phyloP scores from a whole-genome alignment of 257 asterid genomes.

The Solanum tarijense region DNA sequence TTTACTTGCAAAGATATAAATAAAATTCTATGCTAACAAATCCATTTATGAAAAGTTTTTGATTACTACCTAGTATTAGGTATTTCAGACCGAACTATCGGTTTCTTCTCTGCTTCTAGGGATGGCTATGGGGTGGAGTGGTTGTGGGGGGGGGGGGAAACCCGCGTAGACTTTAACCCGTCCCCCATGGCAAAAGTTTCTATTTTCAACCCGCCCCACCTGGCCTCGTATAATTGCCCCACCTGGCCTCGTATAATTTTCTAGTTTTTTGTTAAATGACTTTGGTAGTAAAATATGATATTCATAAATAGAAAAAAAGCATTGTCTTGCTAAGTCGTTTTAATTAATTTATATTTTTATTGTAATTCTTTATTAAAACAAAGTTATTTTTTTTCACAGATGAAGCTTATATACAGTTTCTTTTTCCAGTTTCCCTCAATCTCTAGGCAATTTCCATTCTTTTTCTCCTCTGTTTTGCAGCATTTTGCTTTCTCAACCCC shows the following conservation, averaged over 20 bases:
- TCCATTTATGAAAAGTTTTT: no score
- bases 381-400: neutral
- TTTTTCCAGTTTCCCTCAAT: neutral
- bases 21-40: neutral
- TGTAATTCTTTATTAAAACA: neutral
- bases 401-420: neutral
- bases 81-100: neutral
- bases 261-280: no score
- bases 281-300: neutral
- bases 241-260: neutral
- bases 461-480: neutral
- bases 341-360: neutral
- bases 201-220: neutral
- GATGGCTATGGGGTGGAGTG: neutral
- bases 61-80: neutral
- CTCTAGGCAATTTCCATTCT: neutral
- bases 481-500: no score
- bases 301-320: neutral
- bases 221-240: neutral
- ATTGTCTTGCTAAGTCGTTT: neutral
- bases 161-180: neutral
- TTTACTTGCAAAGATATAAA: neutral
- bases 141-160: neutral
- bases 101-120: neutral
- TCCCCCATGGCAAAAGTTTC: neutral